A percentile compares a stretch with the other conserved stretches of the same genome.
Conservation (phyloP, 192 early-diverging fungal genomes). For the Coemansia sp. region DNA sequence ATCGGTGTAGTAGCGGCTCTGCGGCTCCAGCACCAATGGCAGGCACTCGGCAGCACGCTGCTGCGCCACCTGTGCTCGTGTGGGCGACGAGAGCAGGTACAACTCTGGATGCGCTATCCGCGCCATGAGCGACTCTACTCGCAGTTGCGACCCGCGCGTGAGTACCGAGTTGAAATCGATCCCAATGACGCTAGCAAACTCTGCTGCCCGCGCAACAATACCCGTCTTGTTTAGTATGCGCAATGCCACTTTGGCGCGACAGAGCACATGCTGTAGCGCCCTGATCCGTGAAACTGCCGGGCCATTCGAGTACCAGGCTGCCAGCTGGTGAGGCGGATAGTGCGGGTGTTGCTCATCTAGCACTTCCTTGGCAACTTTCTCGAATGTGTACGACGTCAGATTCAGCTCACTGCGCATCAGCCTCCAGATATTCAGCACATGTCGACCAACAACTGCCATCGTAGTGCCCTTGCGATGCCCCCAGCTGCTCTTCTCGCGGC, state of each 20-base stretch:
- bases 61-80: conserved; percentile 69
- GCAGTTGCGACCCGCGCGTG: conserved; percentile 89
- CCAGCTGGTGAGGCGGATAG: conserved; percentile 61
- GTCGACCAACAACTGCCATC: conserved; percentile 71
- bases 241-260: conserved; percentile 67
- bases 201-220: conserved; percentile 70
- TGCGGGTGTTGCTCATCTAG: conserved; percentile 74
- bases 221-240: conserved; percentile 74
- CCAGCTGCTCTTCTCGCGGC: conserved; percentile 49
- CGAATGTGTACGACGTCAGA: conserved; percentile 78
- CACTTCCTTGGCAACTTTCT: conserved; percentile 73
- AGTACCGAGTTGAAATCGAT: conserved; percentile 88
- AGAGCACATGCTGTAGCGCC: conserved; percentile 67
- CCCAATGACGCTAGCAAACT: conserved; percentile 91
- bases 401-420: conserved; percentile 78
- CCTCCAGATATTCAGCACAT: conserved; percentile 90
- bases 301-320: conserved; percentile 66
- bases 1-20: conserved; percentile 78
- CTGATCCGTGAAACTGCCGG: conserved; percentile 60
- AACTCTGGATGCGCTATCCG: conserved; percentile 78
- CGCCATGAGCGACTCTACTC: conserved; percentile 81
- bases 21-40: conserved; percentile 90
- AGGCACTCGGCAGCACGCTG: conserved; percentile 82
- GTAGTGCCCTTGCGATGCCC: conserved; percentile 65
- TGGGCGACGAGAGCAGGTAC: conserved; percentile 78